Conservation (phyloP, 164 flowering plant genomes). For the Litsea cubeba region DNA sequence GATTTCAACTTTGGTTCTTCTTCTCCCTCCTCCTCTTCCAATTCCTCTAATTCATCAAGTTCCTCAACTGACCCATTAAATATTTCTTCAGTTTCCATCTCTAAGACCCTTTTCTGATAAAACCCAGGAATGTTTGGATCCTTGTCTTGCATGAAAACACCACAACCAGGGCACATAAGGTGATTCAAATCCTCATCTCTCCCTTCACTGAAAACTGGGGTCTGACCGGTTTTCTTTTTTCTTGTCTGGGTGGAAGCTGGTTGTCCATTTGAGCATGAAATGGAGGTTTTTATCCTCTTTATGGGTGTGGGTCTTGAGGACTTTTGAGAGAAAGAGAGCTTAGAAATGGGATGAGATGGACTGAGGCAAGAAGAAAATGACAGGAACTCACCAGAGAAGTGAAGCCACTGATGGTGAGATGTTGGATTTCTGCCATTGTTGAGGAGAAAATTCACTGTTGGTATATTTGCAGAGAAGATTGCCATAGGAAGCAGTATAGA, state of each 20-base stretch:
- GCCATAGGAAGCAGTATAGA: neutral
- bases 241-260: constrained; percentile 11
- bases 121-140: constrained; percentile 84
- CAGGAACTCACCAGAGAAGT: neutral
- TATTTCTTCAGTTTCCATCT: constrained; percentile 4
- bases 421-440: neutral
- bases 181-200: constrained; percentile 80
- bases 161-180: constrained; percentile 92
- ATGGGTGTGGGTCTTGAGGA: neutral
- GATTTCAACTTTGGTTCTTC: constrained; percentile 15
- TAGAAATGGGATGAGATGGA: neutral
- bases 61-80: constrained; percentile 9
- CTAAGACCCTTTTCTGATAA: constrained; percentile 42
- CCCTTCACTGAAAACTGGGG: constrained; percentile 66
- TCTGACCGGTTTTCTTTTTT: constrained; percentile 21
- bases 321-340: neutral
- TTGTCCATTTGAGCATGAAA: constrained; percentile 9
- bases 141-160: constrained; percentile 86
- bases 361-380: neutral
- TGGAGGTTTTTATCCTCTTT: neutral
- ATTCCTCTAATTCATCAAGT: constrained; percentile 19
- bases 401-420: neutral
- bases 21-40: constrained; percentile 19
- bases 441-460: neutral
- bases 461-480: neutral